Evolutionary conservation across 768 basidiomycete genomes (phyloP), one percentile per base, ranked within the genome.

Genomic region (Cystobasidium onofrii): DNA sequence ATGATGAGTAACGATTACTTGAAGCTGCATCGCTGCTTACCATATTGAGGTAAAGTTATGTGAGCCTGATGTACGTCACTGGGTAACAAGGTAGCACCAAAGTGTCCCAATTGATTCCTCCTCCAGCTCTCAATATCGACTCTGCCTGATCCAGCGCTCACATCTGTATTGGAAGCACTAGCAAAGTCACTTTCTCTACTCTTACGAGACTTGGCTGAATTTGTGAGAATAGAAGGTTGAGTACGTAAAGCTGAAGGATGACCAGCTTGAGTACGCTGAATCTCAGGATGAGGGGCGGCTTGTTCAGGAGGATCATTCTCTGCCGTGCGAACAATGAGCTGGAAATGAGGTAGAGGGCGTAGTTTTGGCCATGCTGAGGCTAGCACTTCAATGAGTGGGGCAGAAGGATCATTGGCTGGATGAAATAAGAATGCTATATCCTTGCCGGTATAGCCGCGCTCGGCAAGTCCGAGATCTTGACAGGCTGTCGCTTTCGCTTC

Each of bases 101-200:
- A 34, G 4, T 60, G 57, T 29, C 12, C 17, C 27, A 15, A 4
- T 20, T 60, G 57, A 20, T 60, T 60, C 33, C 57, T 60, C 57
- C 57, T 60, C 57, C 57, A 60, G 23, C 27, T 60, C 31, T 60
- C 57, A 29, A 60, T 29, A 60, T 60, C 57, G 12, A 60, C 33
- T 29, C 57, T 34, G 6, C 12, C 17, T 29, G 57, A 34, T 6
- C 23, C 29, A 34, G 10, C 27, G 33, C 57, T 34, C 6, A 17
- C 25, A 25, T 29, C 33, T 29, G 25, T 34, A 29, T 27, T 34
- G 6, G 57, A 60, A 60, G 57, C 12, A 60, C 13, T 29, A 3
- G 57, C 25, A 15, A 17, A 60, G 3, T 27, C 29, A 60, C 12
- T 60, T 60, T 50, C 46, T 50, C 46, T 50, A 20, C 46, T 50